A percentile compares a stretch with the other conserved stretches of the same genome.
Evolutionary conservation across 192 early-diverging fungal genomes (phyloP).

Genomic region (Tieghemiomyces parasiticus): DNA sequence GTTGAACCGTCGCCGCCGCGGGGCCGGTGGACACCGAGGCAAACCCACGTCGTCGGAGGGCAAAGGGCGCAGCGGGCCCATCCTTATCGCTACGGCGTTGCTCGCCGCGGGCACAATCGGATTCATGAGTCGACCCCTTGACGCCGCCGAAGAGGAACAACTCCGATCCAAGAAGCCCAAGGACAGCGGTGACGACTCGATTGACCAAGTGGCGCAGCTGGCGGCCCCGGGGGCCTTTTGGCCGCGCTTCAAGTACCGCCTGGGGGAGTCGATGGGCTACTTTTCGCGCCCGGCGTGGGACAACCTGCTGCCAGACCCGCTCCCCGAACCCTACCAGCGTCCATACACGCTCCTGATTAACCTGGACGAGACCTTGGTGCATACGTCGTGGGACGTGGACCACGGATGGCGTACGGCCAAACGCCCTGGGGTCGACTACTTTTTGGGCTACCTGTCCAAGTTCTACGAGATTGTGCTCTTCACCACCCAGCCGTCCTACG

Average conservation of each 20-base stretch:
- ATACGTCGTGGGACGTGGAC: constrained; percentile 90
- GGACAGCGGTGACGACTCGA: no score
- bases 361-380: constrained; percentile 83
- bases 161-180: background rate
- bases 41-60: background rate
- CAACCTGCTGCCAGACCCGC: constrained; percentile 82
- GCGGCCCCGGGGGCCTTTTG: background rate
- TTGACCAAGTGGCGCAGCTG: no score
- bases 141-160: background rate
- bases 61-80: no score
- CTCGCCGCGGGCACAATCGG: background rate
- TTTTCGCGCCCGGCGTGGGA: constrained; percentile 59
- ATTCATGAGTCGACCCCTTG: background rate
- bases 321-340: constrained; percentile 62
- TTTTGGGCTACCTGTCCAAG: constrained; percentile 75
- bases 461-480: constrained; percentile 95
- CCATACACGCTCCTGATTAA: constrained; percentile 92
- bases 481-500: constrained; percentile 68
- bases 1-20: background rate
- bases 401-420: constrained; percentile 94
- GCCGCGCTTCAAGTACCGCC: constrained; percentile 12
- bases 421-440: constrained; percentile 91
- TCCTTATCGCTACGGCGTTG: no score
- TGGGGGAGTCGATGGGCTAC: constrained; percentile 17
- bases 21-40: background rate